phyloP scores from a whole-genome alignment of 1,284 basidiomycete species.

The Cystobasidium slooffiae region DNA sequence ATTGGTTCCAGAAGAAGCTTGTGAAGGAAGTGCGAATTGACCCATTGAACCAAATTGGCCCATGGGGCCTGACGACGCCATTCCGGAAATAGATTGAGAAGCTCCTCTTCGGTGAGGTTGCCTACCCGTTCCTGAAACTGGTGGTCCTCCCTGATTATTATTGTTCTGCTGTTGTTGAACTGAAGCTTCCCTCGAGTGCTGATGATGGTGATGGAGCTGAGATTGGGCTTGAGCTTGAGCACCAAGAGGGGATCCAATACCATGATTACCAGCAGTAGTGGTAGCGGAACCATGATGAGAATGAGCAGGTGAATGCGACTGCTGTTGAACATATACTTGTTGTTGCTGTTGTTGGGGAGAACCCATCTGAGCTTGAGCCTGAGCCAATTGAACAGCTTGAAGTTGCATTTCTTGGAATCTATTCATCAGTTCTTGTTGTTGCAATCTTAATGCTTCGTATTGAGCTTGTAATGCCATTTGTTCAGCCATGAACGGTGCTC shows the following conservation, averaged over 20 bases:
- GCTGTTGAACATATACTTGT: neutral
- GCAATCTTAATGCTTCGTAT: slow-evolving; percentile 58
- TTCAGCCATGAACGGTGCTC: slow-evolving; percentile 53
- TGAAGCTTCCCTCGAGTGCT: slow-evolving; percentile 20
- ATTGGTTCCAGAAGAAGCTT: neutral
- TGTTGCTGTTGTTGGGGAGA: neutral
- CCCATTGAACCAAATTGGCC: slow-evolving; percentile 57
- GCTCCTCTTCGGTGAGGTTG: slow-evolving; percentile 28
- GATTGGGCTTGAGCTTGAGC: neutral
- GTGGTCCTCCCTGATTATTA: neutral
- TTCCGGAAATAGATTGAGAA: slow-evolving; percentile 45
- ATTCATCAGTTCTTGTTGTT: slow-evolving; percentile 58
- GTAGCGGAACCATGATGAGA: slow-evolving; percentile 5
- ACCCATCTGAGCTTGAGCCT: slow-evolving; percentile 19
- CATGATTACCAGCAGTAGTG: neutral
- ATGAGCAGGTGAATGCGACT: slow-evolving; percentile 15
- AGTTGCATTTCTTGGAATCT: slow-evolving; percentile 56
- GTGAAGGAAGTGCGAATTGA: slow-evolving; percentile 35
- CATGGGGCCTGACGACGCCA: slow-evolving; percentile 67
- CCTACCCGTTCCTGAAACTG: neutral
- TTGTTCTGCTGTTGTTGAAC: slow-evolving; percentile 17
- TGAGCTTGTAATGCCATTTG: slow-evolving; percentile 60
- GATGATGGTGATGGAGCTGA: slow-evolving; percentile 34
- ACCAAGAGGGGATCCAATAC: neutral
- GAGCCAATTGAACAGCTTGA: slow-evolving; percentile 36